Percentiles rank a stretch among this genome's conserved stretches.
Evolutionary conservation across 345 rosid species (phyloP).

Genomic region (Eucalyptus shirleyi): DNA sequence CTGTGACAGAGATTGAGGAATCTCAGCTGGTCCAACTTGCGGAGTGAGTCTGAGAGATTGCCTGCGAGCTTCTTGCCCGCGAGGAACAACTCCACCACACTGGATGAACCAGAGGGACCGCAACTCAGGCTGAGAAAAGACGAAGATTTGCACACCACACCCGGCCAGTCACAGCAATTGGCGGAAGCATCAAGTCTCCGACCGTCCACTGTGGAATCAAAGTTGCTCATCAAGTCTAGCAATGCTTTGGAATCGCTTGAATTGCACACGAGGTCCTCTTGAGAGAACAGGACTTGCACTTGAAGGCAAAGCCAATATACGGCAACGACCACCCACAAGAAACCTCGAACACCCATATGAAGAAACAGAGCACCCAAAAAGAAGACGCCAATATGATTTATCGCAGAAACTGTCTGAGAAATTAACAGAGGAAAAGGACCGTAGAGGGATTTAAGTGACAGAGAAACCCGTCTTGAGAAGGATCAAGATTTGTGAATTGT

Average conservation of each 20-base stretch:
- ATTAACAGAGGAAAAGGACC: not conserved
- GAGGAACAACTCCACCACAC: not conserved
- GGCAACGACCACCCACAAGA: constrained; percentile 2
- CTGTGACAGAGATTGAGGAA: not conserved
- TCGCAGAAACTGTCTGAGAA: not conserved
- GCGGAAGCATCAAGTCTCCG: not conserved
- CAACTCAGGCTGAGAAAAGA: not conserved
- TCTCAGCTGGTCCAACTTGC: not conserved
- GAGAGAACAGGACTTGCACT: constrained; percentile 11
- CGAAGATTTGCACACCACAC: not conserved
- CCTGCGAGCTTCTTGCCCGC: not conserved
- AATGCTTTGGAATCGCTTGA: constrained; percentile 30
- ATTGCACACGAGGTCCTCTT: constrained; percentile 22
- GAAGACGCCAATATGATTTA: not conserved
- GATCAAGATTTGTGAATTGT: not conserved
- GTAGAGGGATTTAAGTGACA: not conserved
- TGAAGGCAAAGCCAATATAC: constrained; percentile 12
- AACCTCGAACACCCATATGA: constrained; percentile 34
- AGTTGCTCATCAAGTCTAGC: constrained; percentile 16
- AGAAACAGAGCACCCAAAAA: not conserved
- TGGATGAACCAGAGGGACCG: not conserved
- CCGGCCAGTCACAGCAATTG: not conserved
- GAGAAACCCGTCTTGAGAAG: not conserved
- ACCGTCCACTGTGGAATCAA: constrained; percentile 15
- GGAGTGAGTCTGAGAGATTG: not conserved